phyloP scores from a whole-genome alignment of 768 basidiomycete genomes.

The Solioccasus polychromus region DNA sequence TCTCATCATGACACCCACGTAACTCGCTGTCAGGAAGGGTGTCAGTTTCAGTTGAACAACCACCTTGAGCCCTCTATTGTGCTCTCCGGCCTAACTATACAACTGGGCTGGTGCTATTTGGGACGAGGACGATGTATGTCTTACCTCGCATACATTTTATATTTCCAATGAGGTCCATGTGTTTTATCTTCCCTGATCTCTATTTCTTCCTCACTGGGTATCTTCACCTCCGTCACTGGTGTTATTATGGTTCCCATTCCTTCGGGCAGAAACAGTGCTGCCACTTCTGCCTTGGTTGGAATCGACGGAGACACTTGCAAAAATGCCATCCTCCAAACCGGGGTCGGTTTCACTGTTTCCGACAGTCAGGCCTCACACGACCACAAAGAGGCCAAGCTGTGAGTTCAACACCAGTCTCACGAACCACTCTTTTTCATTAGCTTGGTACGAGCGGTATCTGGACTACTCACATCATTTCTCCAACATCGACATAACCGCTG shows the following conservation, averaged over 20 bases:
- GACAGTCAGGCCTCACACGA: neutral
- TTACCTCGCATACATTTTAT: neutral
- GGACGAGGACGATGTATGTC: neutral
- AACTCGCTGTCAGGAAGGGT: too few species aligned
- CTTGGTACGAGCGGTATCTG: too few species aligned
- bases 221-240: slow-evolving; percentile 6
- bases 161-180: too few species aligned
- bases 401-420: too few species aligned
- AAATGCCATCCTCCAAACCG: slow-evolving; percentile 6
- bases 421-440: too few species aligned
- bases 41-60: too few species aligned
- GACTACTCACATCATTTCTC: too few species aligned
- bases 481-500: too few species aligned
- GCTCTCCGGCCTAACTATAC: neutral
- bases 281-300: slow-evolving; percentile 13
- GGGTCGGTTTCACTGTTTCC: neutral
- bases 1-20: neutral
- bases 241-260: slow-evolving; percentile 6
- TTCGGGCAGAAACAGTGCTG: neutral
- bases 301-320: slow-evolving; percentile 11
- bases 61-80: neutral
- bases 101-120: neutral
- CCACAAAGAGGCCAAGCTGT: too few species aligned
- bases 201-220: slow-evolving; percentile 1
- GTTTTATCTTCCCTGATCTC: too few species aligned